Conservation (phyloP, 257 asterid genomes). For the Ilex aquifolium region DNA sequence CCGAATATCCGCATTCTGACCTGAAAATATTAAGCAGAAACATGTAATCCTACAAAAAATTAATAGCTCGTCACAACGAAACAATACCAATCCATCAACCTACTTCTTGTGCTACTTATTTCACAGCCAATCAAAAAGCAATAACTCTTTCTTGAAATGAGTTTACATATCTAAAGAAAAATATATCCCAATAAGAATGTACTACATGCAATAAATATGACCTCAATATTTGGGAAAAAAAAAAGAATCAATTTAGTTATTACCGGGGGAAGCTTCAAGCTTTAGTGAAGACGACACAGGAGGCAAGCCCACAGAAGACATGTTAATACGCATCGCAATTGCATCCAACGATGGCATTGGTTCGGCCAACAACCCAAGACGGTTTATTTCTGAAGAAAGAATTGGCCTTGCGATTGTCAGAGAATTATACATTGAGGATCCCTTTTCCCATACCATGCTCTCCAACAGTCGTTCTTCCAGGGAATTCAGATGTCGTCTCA, state of each 20-base stretch:
- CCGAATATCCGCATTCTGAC: constrained; percentile 75
- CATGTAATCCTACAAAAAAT: constrained; percentile 8
- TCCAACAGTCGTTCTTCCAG: constrained; percentile 93
- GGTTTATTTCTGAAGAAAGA: constrained; percentile 77
- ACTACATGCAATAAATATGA: too few relatives aligned
- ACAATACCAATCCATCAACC: background rate
- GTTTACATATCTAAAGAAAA: too few relatives aligned
- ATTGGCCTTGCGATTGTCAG: constrained; percentile 78
- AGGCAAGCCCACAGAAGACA: constrained; percentile 44
- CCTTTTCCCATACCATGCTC: constrained; percentile 99
- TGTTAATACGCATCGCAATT: constrained; percentile 69
- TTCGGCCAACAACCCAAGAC: constrained; percentile 86
- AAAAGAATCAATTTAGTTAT: constrained; percentile 12
- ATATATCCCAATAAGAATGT: too few relatives aligned
- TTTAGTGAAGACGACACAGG: constrained; percentile 43
- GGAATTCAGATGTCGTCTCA: constrained; percentile 88
- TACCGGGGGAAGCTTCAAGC: constrained; percentile 57
- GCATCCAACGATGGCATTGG: constrained; percentile 99
- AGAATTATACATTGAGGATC: constrained; percentile 97
- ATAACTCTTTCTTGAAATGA: background rate
- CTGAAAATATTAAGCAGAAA: constrained; percentile 37
- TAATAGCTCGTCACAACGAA: background rate
- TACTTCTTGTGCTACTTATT: too few relatives aligned
- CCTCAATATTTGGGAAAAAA: background rate
- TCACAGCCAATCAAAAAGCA: background rate